Evolutionary conservation across 2,329 filamentous ascomycete genomes (phyloP).

Genomic region (Peltaster fructicola): DNA sequence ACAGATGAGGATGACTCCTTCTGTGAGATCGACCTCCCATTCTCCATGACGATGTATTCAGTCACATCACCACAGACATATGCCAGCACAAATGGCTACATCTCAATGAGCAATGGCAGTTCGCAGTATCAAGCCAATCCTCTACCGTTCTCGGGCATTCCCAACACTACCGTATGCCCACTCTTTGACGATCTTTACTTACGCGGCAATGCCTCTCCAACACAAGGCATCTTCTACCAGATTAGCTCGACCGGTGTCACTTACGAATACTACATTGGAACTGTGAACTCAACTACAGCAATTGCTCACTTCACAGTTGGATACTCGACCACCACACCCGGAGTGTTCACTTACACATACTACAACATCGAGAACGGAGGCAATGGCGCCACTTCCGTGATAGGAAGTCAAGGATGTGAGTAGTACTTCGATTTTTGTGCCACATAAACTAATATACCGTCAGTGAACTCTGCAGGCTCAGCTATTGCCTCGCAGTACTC

Average conservation of each 20-base stretch:
- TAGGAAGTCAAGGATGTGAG: slow-evolving; percentile 17
- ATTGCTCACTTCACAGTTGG: slow-evolving; percentile 17
- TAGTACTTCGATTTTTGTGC: slow-evolving; percentile 3
- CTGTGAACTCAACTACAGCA: slow-evolving; percentile 6
- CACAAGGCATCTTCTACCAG: slow-evolving; percentile 19
- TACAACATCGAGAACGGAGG: slow-evolving; percentile 8
- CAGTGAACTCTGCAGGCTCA: slow-evolving; percentile 4
- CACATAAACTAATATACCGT: not conserved
- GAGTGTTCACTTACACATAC: slow-evolving; percentile 15
- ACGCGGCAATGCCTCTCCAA: slow-evolving; percentile 5
- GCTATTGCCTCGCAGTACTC: slow-evolving; percentile 6
- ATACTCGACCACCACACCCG: slow-evolving; percentile 14
- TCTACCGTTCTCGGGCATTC: slow-evolving; percentile 12
- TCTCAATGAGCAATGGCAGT: slow-evolving; percentile 13
- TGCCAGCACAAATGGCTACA: slow-evolving; percentile 16
- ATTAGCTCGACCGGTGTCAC: slow-evolving; percentile 11
- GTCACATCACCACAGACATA: slow-evolving; percentile 8
- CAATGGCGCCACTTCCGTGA: slow-evolving; percentile 9
- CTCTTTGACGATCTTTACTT: slow-evolving; percentile 19
- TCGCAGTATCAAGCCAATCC: slow-evolving; percentile 9
- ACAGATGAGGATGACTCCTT: slow-evolving; percentile 18
- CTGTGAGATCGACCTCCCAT: slow-evolving; percentile 16
- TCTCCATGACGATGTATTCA: slow-evolving; percentile 13
- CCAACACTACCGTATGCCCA: slow-evolving; percentile 13
- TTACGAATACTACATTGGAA: slow-evolving; percentile 16